A percentile compares a stretch with the other conserved stretches of the same genome.
These are phyloP conservation scores for Fusarium tanahbumbuense DNA, from an alignment of 2,329 filamentous ascomycete species.

Conservation along the genomic window DNA sequence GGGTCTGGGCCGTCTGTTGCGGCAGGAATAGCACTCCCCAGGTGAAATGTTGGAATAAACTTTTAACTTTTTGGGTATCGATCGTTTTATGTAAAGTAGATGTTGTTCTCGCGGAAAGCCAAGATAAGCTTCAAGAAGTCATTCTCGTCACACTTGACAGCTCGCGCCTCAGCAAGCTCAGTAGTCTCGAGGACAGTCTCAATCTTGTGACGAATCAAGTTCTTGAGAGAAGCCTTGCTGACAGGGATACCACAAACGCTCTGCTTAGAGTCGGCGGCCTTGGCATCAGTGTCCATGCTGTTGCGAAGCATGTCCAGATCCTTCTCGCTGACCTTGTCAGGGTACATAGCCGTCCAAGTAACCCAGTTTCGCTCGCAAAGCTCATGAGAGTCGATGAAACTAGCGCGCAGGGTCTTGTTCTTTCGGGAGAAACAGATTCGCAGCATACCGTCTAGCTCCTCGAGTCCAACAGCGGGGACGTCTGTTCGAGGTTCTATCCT, in stretches of 20 bases:
- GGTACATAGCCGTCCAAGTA: conserved; percentile 87
- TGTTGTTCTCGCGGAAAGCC: conserved; percentile 18
- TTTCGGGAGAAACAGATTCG: conserved; percentile 78
- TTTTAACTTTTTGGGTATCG: conserved; percentile 7
- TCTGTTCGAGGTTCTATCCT: conserved; percentile 86
- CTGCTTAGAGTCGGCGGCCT: conserved; percentile 17
- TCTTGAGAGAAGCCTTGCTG: conserved; percentile 17
- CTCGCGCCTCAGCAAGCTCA: conserved; percentile 15
- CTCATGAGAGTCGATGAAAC: conserved; percentile 82
- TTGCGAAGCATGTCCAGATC: conserved; percentile 12
- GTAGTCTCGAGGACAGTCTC: conserved; percentile 11
- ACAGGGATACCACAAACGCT: conserved; percentile 11
- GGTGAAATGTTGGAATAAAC: not conserved
- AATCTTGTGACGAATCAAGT: conserved; percentile 18
- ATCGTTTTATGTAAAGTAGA: conserved; percentile 11
- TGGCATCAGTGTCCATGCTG: conserved; percentile 7
- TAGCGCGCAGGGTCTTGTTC: conserved; percentile 88
- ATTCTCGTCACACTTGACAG: conserved; percentile 18
- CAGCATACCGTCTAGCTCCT: conserved; percentile 93
- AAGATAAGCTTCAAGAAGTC: conserved; percentile 18
- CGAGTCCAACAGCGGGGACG: conserved; percentile 87
- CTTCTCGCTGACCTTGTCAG: conserved; percentile 14
- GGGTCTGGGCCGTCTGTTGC: not conserved
- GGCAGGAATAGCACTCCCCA: not conserved
- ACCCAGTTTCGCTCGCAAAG: conserved; percentile 89